Evolutionary conservation across 2,329 filamentous ascomycete species (phyloP).

Genomic region (Simplicillium aogashimaense): DNA sequence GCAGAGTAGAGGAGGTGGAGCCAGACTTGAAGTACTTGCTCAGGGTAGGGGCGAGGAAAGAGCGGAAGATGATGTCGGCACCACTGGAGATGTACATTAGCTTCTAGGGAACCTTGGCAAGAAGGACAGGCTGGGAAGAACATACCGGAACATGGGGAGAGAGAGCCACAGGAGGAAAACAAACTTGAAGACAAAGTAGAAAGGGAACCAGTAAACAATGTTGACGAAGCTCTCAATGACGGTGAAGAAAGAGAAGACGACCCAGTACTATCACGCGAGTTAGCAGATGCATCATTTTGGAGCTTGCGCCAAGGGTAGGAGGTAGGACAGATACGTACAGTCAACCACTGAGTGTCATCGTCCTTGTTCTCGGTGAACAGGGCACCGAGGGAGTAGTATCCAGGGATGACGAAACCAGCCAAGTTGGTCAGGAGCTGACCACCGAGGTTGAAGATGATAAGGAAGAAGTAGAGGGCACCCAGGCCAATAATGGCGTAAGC

Average conservation of each 20-base stretch:
- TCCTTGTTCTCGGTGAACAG: constrained; percentile 62
- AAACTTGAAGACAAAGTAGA: constrained; percentile 99
- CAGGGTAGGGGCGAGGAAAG: constrained; percentile 84
- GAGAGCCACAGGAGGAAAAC: constrained; percentile 95
- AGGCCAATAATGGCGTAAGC: constrained; percentile 73
- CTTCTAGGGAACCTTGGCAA: not conserved
- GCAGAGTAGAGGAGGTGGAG: constrained; percentile 77
- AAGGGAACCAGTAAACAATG: constrained; percentile 91
- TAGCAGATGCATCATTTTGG: constrained; percentile 16
- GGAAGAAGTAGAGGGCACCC: constrained; percentile 74
- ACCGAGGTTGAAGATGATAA: constrained; percentile 87
- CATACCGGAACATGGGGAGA: constrained; percentile 86
- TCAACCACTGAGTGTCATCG: constrained; percentile 76
- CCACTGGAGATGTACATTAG: constrained; percentile 53
- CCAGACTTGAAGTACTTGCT: constrained; percentile 76
- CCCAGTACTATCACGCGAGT: constrained; percentile 62
- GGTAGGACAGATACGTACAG: constrained; percentile 40
- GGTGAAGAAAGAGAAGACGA: constrained; percentile 74
- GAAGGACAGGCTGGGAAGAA: constrained; percentile 13
- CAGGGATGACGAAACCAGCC: constrained; percentile 72
- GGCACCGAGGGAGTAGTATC: constrained; percentile 74
- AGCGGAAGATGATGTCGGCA: constrained; percentile 93
- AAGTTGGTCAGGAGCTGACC: constrained; percentile 82
- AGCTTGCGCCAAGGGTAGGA: no score
- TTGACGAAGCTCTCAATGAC: constrained; percentile 74